Percentiles rank a stretch among this genome's conserved stretches.
Conservation (phyloP, 2,329 filamentous ascomycete species). For the Amphichorda felina region DNA sequence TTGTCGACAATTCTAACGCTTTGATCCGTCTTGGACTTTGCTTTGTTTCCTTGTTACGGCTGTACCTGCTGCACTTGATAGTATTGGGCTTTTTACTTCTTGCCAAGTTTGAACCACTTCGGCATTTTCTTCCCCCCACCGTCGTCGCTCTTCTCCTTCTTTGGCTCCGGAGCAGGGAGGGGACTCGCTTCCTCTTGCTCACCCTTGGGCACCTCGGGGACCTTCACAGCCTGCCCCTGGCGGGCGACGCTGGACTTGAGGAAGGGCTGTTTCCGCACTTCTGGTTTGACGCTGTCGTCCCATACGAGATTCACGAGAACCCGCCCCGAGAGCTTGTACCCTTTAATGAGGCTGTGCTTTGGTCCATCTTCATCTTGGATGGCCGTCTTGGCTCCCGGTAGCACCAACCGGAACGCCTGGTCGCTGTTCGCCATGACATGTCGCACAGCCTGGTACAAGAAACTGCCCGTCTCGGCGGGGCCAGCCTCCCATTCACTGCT, state of each 20-base stretch:
- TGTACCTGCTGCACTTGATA: too few relatives aligned
- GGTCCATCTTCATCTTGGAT: constrained; percentile 31
- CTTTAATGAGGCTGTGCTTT: constrained; percentile 52
- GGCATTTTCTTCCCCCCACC: constrained; percentile 38
- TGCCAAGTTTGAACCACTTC: constrained; percentile 64
- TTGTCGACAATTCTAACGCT: too few relatives aligned
- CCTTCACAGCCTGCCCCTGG: constrained; percentile 54
- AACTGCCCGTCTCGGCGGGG: constrained; percentile 54
- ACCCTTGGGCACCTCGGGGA: constrained; percentile 40
- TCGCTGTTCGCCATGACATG: constrained; percentile 53
- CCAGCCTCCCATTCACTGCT: constrained; percentile 62
- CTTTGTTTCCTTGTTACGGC: too few relatives aligned
- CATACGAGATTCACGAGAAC: constrained; percentile 70
- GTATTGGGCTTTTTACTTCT: too few relatives aligned
- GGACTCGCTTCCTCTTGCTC: constrained; percentile 23
- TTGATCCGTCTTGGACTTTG: too few relatives aligned
- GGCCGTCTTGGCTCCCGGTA: constrained; percentile 40
- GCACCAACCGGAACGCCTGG: constrained; percentile 61
- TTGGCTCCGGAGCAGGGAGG: constrained; percentile 8
- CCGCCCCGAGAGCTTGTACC: constrained; percentile 57
- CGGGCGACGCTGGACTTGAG: constrained; percentile 46
- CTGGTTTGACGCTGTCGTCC: constrained; percentile 48
- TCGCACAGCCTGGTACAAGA: constrained; percentile 65
- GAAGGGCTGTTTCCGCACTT: constrained; percentile 43
- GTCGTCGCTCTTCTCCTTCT: constrained; percentile 20